phyloP scores from a whole-genome alignment of 371 early-diverging fungal genomes.

The Mortierella sp. region DNA sequence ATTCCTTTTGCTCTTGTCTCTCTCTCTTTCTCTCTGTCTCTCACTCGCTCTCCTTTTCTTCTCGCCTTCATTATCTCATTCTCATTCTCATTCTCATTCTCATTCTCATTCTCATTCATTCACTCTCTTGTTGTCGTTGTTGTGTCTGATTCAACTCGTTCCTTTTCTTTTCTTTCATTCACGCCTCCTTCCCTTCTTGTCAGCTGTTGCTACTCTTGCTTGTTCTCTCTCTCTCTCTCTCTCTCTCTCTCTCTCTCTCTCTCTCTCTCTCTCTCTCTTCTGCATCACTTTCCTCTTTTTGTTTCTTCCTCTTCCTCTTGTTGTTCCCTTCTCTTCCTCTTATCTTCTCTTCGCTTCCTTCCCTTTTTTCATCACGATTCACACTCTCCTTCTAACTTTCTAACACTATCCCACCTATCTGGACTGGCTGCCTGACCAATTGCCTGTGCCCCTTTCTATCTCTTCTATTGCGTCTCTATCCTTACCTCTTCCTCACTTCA shows the following conservation, averaged over 20 bases:
- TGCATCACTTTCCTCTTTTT: too few species aligned
- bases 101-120: neutral
- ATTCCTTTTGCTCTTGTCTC: neutral
- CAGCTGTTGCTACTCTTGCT: neutral
- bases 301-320: neutral
- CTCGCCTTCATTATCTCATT: neutral
- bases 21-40: neutral
- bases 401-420: neutral
- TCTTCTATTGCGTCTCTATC: neutral
- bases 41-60: neutral
- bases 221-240: neutral
- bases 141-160: neutral
- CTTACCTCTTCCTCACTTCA: neutral
- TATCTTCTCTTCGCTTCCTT: neutral
- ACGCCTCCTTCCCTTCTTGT: neutral
- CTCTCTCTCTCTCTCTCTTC: too few species aligned
- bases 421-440: neutral
- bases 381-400: neutral
- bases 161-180: neutral
- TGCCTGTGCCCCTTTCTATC: neutral
- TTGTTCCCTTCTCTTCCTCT: too few species aligned
- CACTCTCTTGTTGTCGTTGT: neutral
- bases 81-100: neutral
- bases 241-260: neutral
- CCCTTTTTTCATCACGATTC: neutral